Percentiles rank a stretch among this genome's conserved stretches.
phyloP scores from a whole-genome alignment of 495 filamentous ascomycete genomes.

The Bryoglossum gracile region DNA sequence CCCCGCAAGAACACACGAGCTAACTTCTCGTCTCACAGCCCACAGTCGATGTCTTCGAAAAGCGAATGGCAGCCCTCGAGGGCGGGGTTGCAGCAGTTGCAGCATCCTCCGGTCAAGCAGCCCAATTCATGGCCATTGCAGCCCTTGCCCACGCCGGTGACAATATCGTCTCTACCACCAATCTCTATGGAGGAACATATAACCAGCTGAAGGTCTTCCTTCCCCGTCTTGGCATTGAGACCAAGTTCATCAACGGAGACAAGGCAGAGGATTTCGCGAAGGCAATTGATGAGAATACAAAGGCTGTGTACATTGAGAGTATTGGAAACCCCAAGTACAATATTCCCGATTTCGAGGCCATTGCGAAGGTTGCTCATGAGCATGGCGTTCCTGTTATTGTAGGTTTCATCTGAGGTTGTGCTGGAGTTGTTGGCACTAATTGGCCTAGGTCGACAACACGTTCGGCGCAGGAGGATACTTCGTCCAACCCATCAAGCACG shows the following conservation, averaged over 20 bases:
- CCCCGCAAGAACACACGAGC: neutral
- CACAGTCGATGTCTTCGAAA: slow-evolving; percentile 96
- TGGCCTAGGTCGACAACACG: slow-evolving; percentile 77
- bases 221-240: slow-evolving; percentile 76
- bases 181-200: slow-evolving; percentile 95
- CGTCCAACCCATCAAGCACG: slow-evolving; percentile 81
- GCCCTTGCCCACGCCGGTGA: slow-evolving; percentile 79
- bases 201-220: slow-evolving; percentile 96
- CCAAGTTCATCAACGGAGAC: slow-evolving; percentile 87
- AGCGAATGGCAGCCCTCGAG: slow-evolving; percentile 91
- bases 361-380: slow-evolving; percentile 72
- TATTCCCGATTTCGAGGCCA: slow-evolving; percentile 80
- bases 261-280: slow-evolving; percentile 73
- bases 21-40: slow-evolving; percentile 45
- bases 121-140: slow-evolving; percentile 89
- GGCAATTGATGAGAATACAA: slow-evolving; percentile 91
- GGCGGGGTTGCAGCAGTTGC: slow-evolving; percentile 89
- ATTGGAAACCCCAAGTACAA: slow-evolving; percentile 97
- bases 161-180: slow-evolving; percentile 91
- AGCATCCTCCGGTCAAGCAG: slow-evolving; percentile 83
- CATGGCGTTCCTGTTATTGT: slow-evolving; percentile 81
- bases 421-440: slow-evolving; percentile 7
- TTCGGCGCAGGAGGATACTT: slow-evolving; percentile 96
- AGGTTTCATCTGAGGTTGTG: slow-evolving; percentile 25
- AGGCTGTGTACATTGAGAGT: slow-evolving; percentile 91